Conservation (phyloP, 192 early-diverging fungal species). For the Backusella tuberculispora region DNA sequence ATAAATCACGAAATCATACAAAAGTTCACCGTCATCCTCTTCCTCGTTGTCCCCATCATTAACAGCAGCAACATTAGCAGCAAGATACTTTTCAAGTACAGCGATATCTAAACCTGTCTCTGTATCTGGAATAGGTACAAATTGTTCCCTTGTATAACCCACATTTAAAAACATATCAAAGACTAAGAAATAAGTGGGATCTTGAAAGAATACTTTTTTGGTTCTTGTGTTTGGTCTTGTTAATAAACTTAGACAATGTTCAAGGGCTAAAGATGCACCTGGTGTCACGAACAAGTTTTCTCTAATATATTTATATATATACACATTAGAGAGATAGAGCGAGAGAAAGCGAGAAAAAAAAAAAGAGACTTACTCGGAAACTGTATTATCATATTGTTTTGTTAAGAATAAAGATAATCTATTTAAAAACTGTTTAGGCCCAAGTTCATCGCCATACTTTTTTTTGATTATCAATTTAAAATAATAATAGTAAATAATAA, state of each 20-base stretch:
- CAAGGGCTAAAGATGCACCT: conserved; percentile 34
- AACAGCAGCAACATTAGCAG: not conserved
- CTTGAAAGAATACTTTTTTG: conserved; percentile 33
- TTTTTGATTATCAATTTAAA: not conserved
- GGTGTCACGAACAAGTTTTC: conserved; percentile 25
- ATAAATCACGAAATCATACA: conserved; percentile 32
- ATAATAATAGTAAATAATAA: not conserved
- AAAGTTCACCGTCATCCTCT: no score
- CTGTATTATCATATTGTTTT: conserved; percentile 18
- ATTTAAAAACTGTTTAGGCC: conserved; percentile 12
- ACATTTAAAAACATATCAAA: conserved; percentile 34
- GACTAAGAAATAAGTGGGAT: conserved; percentile 37
- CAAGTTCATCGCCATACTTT: conserved; percentile 36
- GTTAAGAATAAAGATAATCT: conserved; percentile 32
- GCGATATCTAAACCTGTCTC: conserved; percentile 29
- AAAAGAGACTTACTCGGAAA: not conserved
- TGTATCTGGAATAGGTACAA: conserved; percentile 31
- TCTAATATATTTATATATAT: not conserved
- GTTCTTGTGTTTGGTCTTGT: conserved; percentile 26
- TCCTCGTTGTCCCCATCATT: not conserved
- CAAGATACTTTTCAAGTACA: not conserved
- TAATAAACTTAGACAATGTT: conserved; percentile 26
- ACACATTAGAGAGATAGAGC: not conserved
- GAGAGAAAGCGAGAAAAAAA: not conserved
- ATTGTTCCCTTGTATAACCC: conserved; percentile 28